Base-by-base conservation (phyloP, 1,284 basidiomycete genomes). In the Cryptococcus amylolentus region DNA sequence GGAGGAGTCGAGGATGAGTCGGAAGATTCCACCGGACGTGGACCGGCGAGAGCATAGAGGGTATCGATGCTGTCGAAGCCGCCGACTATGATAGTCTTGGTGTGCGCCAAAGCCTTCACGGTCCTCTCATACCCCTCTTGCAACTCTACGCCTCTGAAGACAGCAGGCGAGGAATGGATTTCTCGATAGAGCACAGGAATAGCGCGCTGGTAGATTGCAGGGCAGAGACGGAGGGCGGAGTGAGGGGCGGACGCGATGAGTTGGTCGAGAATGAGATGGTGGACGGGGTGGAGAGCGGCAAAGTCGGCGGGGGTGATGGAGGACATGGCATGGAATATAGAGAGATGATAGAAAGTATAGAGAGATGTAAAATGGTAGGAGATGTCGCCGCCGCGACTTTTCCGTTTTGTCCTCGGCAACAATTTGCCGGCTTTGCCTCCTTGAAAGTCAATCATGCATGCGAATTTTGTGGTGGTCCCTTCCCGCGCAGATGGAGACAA, bases 181-280 rank as follows among this genome's bases (percentile, higher is more conserved):
- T 20, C 12, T 6, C 27, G 27, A 28, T 35, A 49, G 48, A 49
- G 28, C 28, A 23, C 13, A 27, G 35, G 48, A 13, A 49, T 35
- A 14, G 14, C 7, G 28, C n/a, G 14, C 13, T 10, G 0, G 48
- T 37, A 18, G 9, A 26, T 6, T 12, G 35, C 10, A 2, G 8
- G 10, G 27, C n/a, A 47, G 18, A 47, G 8, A 9, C 3, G 12
- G 16, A 31, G 23, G 26, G 23, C 35, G 12, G 20, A 38, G 49
- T 23, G 37, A 23, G 49, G 48, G n/a, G 35, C 20, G 18, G 38
- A 4, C 35, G 16, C 12, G 3, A 23, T 16, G 18, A 50, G 49
- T n/a, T 50, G 39, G 18, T 37, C 26, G 28, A 50, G 16, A 13
- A 50, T 39, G 49, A 50, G 39, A 13, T 50, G 16, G 54, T 51